phyloP scores from a whole-genome alignment of 2,329 filamentous ascomycete genomes.

The Gliomastix tumulicola region DNA sequence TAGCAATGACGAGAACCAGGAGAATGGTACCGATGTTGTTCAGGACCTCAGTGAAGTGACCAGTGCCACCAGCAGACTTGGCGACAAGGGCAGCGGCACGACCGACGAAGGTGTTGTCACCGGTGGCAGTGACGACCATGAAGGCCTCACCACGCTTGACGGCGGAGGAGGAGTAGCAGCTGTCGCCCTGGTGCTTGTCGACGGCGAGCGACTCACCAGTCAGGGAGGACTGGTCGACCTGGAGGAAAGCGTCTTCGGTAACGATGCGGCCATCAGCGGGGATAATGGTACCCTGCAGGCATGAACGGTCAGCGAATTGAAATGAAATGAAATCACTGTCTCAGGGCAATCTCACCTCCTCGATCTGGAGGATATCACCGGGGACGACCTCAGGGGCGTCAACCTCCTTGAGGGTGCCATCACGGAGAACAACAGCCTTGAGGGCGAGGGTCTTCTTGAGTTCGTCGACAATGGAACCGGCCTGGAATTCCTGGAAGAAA shows the following conservation, averaged over 20 bases:
- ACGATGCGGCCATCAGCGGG: constrained; percentile 83
- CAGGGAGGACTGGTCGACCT: constrained; percentile 88
- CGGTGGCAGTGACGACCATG: constrained; percentile 74
- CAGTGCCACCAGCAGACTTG: constrained; percentile 63
- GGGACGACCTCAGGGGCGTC: constrained; percentile 80
- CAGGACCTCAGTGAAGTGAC: constrained; percentile 87
- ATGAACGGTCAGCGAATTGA: too few species aligned
- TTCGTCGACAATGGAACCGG: constrained; percentile 84
- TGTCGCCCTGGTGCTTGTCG: constrained; percentile 77
- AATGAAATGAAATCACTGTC: too few species aligned
- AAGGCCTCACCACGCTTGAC: constrained; percentile 89
- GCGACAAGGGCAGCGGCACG: constrained; percentile 81
- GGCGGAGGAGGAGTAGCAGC: constrained; percentile 77
- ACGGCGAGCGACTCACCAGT: constrained; percentile 89
- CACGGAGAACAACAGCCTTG: constrained; percentile 81
- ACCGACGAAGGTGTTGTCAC: constrained; percentile 87
- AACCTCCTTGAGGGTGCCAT: constrained; percentile 67
- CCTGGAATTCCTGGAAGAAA: constrained; percentile 86
- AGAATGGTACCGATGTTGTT: constrained; percentile 81
- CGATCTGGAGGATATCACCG: constrained; percentile 82
- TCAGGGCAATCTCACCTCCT: too few species aligned
- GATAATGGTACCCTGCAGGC: constrained; percentile 86
- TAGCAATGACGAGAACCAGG: constrained; percentile 72
- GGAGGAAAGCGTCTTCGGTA: constrained; percentile 75
- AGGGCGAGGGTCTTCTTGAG: constrained; percentile 85